phyloP scores from a whole-genome alignment of 2,329 filamentous ascomycete species.

The Botryotinia convoluta region DNA sequence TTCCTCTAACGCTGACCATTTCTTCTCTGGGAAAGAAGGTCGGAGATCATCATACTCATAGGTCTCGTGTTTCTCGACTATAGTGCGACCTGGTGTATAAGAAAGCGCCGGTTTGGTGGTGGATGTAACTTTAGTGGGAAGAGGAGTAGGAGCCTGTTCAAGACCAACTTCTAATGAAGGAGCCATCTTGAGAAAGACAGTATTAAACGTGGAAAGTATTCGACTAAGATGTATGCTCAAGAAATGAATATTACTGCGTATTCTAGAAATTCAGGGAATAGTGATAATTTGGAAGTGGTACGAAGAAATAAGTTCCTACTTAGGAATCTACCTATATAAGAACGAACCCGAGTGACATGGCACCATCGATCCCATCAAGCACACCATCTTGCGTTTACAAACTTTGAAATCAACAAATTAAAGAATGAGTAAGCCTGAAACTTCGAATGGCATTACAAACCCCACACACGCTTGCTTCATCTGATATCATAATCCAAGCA shows the following conservation, averaged over 20 bases:
- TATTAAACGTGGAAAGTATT: not conserved
- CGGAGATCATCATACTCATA: conserved; percentile 53
- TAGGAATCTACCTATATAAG: conserved; percentile 11
- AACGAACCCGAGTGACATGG: conserved; percentile 8
- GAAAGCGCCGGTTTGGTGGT: conserved; percentile 17
- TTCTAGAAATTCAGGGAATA: not conserved
- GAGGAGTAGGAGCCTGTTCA: conserved; percentile 15
- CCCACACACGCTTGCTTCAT: conserved; percentile 12
- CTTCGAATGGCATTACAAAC: not conserved
- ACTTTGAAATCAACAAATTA: not conserved
- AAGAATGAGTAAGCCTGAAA: conserved; percentile 12
- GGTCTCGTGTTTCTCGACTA: conserved; percentile 45
- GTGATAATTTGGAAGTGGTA: not conserved
- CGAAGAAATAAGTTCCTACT: not conserved
- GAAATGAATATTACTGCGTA: not conserved
- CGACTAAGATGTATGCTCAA: not conserved
- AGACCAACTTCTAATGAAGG: conserved; percentile 25
- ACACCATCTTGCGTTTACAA: conserved; percentile 16
- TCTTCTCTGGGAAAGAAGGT: conserved; percentile 51
- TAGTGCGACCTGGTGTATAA: conserved; percentile 46
- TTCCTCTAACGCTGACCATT: conserved; percentile 50
- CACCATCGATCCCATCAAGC: conserved; percentile 19
- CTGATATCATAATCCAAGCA: not conserved
- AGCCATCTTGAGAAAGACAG: conserved; percentile 22
- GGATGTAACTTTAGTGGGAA: conserved; percentile 15